These are phyloP conservation scores for Phyllosticta citribraziliensis DNA, from an alignment of 2,329 filamentous ascomycete species.

Conservation along the genomic window DNA sequence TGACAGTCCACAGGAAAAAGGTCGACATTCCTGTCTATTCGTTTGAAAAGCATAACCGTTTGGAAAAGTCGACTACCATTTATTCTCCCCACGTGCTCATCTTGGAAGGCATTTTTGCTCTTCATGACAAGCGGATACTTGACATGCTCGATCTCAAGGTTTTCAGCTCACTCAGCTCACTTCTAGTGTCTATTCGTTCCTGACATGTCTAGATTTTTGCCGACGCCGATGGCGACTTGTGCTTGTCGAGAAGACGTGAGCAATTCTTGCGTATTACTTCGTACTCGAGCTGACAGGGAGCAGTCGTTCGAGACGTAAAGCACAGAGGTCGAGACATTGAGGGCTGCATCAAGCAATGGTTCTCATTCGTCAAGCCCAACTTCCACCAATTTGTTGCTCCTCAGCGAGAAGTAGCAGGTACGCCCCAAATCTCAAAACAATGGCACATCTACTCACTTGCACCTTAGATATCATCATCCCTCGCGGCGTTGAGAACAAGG, in stretches of 20 bases:
- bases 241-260: constrained; percentile 73
- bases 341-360: constrained; percentile 98
- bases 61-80: constrained; percentile 71
- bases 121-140: constrained; percentile 78
- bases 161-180: constrained; percentile 11
- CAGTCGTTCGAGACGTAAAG: constrained; percentile 77
- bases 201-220: constrained; percentile 62
- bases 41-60: constrained; percentile 78
- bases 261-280: not conserved
- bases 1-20: constrained; percentile 51
- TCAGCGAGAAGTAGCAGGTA: constrained; percentile 74
- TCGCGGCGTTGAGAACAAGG: constrained; percentile 85
- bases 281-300: constrained; percentile 9
- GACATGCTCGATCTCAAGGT: constrained; percentile 87
- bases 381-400: constrained; percentile 91
- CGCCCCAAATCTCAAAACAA: constrained; percentile 15
- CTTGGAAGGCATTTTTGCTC: constrained; percentile 88
- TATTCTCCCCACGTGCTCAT: constrained; percentile 96
- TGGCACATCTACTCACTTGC: not conserved
- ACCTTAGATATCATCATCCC: constrained; percentile 78
- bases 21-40: constrained; percentile 93
- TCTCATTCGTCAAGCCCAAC: constrained; percentile 90
- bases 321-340: constrained; percentile 87
- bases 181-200: not conserved
- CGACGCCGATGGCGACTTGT: constrained; percentile 90